Evolutionary conservation across 371 early-diverging fungal genomes (phyloP).

Genomic region (Circinella umbellata): DNA sequence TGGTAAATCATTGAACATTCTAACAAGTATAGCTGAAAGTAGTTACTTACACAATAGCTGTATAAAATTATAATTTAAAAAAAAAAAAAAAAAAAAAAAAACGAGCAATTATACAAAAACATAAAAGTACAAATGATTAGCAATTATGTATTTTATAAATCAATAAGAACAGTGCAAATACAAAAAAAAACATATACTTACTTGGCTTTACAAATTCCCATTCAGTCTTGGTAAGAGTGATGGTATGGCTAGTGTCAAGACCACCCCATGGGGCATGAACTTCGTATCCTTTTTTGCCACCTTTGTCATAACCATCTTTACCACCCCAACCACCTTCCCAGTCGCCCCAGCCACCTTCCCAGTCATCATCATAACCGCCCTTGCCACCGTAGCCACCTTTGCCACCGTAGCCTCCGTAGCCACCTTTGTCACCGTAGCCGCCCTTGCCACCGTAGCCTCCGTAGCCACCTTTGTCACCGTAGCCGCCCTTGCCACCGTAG

Average conservation of each 20-base stretch:
- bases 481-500: neutral
- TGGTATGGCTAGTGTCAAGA: constrained; percentile 32
- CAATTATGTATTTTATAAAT: too few relatives aligned
- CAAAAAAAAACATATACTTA: constrained; percentile 7
- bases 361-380: neutral
- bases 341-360: neutral
- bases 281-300: neutral
- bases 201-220: constrained; percentile 26
- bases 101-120: neutral
- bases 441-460: too few relatives aligned
- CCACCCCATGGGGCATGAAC: constrained; percentile 3
- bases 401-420: neutral
- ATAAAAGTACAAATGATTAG: too few relatives aligned
- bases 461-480: neutral
- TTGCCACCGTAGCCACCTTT: neutral
- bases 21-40: too few relatives aligned
- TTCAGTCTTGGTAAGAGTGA: constrained; percentile 37
- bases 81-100: neutral
- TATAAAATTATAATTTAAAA: neutral
- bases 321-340: constrained; percentile 11
- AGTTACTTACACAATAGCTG: constrained; percentile 1
- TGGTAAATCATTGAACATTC: too few relatives aligned
- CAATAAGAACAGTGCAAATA: too few relatives aligned
- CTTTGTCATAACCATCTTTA: constrained; percentile 13
- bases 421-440: neutral